Conservation (phyloP, 306 rosid species). For the Gastrolobium bilobum region DNA sequence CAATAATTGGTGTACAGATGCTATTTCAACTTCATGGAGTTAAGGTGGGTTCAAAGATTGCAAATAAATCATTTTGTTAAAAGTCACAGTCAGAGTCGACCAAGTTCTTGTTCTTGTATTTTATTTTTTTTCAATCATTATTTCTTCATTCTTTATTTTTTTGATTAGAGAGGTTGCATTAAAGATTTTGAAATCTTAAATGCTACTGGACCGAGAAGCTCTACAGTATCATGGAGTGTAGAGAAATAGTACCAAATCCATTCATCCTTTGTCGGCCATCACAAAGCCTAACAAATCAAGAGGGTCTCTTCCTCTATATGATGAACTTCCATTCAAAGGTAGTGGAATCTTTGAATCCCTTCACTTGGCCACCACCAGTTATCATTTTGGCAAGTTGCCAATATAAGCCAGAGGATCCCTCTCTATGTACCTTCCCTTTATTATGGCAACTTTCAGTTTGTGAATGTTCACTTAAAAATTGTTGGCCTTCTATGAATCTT, state of each 20-base stretch:
- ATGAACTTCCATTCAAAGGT: slow-evolving; percentile 30
- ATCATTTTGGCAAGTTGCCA: slow-evolving; percentile 25
- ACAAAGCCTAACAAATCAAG: not conserved
- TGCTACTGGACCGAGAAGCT: slow-evolving; percentile 1
- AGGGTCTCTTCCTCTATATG: not conserved
- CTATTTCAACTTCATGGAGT: slow-evolving; percentile 24
- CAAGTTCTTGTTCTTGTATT: not conserved
- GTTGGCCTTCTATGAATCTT: not conserved
- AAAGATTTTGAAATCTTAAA: slow-evolving; percentile 14
- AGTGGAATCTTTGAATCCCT: slow-evolving; percentile 46
- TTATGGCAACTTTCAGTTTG: slow-evolving; percentile 34
- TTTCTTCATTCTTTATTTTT: not conserved
- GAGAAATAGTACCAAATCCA: not conserved
- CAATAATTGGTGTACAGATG: slow-evolving; percentile 23
- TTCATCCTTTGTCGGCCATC: slow-evolving; percentile 37
- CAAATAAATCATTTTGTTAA: not conserved
- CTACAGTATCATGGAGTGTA: not conserved
- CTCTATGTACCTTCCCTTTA: slow-evolving; percentile 48
- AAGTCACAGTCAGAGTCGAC: slow-evolving; percentile 7
- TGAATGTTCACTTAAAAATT: slow-evolving; percentile 11
- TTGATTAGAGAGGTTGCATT: slow-evolving; percentile 17
- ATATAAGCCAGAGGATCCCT: not conserved
- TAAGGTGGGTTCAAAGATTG: not conserved
- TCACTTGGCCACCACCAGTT: slow-evolving; percentile 34
- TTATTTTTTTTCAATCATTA: not conserved